These are phyloP conservation scores for Phyllostachys edulis DNA, from an alignment of 176 grass and related monocot species.

Conservation along the genomic window DNA sequence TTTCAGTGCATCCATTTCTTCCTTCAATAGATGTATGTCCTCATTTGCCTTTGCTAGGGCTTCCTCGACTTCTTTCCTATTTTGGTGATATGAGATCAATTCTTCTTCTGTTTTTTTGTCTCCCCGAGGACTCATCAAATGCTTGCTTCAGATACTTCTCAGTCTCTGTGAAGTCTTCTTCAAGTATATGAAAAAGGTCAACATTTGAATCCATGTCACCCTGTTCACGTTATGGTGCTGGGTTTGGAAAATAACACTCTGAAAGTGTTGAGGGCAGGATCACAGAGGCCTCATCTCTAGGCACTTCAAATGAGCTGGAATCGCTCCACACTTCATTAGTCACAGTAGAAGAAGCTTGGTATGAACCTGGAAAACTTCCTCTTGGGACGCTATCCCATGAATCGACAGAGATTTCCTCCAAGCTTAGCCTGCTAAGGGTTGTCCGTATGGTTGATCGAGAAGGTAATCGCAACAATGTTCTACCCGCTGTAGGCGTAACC, in stretches of 20 bases:
- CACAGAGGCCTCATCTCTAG: constrained; percentile 23
- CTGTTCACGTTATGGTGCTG: constrained; percentile 37
- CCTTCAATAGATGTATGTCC: constrained; percentile 41
- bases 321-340: constrained; percentile 35
- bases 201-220: constrained; percentile 32
- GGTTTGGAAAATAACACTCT: neutral
- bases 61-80: constrained; percentile 47
- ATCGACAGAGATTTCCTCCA: constrained; percentile 24
- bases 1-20: constrained; percentile 49
- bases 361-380: constrained; percentile 30
- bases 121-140: constrained; percentile 41
- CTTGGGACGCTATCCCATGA: constrained; percentile 34
- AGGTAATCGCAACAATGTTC: neutral
- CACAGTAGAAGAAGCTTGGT: constrained; percentile 22
- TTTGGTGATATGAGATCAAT: constrained; percentile 12
- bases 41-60: constrained; percentile 38
- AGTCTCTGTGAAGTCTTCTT: constrained; percentile 36
- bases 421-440: constrained; percentile 30
- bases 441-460: constrained; percentile 17
- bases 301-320: constrained; percentile 27
- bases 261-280: constrained; percentile 5
- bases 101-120: constrained; percentile 41
- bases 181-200: constrained; percentile 36
- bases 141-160: constrained; percentile 41
- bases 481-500: neutral